These are phyloP conservation scores for Lathyrus sativus DNA, from an alignment of 306 rosid species.

Conservation along the genomic window DNA sequence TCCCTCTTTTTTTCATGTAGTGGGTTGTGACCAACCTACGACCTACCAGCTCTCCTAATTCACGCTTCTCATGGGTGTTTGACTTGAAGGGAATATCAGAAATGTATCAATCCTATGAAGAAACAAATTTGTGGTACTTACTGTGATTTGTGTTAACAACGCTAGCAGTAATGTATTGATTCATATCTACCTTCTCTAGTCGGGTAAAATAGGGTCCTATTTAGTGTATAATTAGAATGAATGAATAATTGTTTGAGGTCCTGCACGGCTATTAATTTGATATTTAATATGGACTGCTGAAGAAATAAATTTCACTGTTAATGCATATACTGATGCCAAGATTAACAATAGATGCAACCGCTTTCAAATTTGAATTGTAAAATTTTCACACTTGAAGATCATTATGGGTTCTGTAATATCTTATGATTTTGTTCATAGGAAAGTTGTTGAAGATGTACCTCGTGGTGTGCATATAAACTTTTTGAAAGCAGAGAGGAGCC, in stretches of 20 bases:
- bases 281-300: conserved; percentile 21
- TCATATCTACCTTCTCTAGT: conserved; percentile 28
- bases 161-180: conserved; percentile 16
- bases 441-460: conserved; percentile 93
- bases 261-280: conserved; percentile 12
- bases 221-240: conserved; percentile 22
- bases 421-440: conserved; percentile 50
- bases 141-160: conserved; percentile 27
- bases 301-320: conserved; percentile 29
- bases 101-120: conserved; percentile 91
- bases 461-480: conserved; percentile 92
- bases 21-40: conserved; percentile 95
- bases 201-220: conserved; percentile 13
- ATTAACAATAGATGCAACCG: conserved; percentile 13
- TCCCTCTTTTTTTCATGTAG: conserved; percentile 47
- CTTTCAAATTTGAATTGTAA: conserved; percentile 27
- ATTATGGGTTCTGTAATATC: conserved; percentile 25
- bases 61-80: conserved; percentile 76
- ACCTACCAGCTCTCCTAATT: conserved; percentile 53
- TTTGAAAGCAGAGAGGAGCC: conserved; percentile 97
- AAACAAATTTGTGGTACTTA: conserved; percentile 77
- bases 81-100: conserved; percentile 85
- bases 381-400: conserved; percentile 14
- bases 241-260: conserved; percentile 13
- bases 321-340: conserved; percentile 31